Conservation (phyloP, 768 basidiomycete species). For the Boletus insuetus region DNA sequence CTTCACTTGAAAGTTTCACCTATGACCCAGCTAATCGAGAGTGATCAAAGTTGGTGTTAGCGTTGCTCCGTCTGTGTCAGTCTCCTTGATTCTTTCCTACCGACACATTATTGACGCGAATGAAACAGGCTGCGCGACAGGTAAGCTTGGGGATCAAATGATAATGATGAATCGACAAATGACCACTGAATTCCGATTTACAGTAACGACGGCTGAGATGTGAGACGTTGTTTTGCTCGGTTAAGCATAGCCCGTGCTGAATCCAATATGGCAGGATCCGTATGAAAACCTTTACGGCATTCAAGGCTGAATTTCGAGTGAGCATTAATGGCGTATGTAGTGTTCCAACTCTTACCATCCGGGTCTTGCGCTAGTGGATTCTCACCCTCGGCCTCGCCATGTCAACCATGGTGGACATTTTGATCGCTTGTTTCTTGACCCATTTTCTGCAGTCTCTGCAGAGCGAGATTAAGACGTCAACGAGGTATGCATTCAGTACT, state of each 20-base stretch:
- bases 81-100: background rate
- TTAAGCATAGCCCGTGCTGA: background rate
- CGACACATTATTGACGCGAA: background rate
- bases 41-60: conserved; percentile 24
- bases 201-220: conserved; percentile 33
- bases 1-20: background rate
- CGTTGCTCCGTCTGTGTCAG: conserved; percentile 33
- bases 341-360: background rate
- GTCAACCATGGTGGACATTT: conserved; percentile 47
- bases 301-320: conserved; percentile 25
- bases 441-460: conserved; percentile 40
- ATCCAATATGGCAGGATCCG: conserved; percentile 20
- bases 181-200: conserved; percentile 12
- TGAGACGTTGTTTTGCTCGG: conserved; percentile 7
- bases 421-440: conserved; percentile 46
- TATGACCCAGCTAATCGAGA: background rate
- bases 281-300: conserved; percentile 22
- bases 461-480: conserved; percentile 37
- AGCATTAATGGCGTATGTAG: background rate
- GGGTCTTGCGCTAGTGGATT: conserved; percentile 37
- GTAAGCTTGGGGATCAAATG: conserved; percentile 10
- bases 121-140: conserved; percentile 35
- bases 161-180: background rate
- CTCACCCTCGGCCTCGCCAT: conserved; percentile 52
- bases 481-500: conserved; percentile 28